Evolutionary conservation across 441 rosid genomes (phyloP).

Genomic region (Manihot esculenta): DNA sequence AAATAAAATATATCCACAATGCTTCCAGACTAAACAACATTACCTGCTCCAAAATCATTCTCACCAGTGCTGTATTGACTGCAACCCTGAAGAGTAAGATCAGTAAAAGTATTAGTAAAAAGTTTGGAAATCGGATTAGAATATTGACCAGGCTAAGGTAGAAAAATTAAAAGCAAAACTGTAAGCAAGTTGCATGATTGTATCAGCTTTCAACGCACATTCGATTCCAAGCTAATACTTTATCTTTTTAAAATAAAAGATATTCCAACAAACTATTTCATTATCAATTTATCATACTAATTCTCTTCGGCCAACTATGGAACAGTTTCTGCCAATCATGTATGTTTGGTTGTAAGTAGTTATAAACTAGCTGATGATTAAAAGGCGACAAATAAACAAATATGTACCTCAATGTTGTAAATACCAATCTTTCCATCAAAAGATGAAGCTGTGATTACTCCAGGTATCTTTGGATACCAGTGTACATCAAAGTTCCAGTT

Average conservation of each 20-base stretch:
- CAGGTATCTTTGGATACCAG: slow-evolving; percentile 97
- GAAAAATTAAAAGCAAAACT: not conserved
- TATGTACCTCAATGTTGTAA: slow-evolving; percentile 88
- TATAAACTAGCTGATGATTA: not conserved
- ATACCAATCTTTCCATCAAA: slow-evolving; percentile 97
- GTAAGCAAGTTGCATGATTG: not conserved
- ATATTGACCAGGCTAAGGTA: not conserved
- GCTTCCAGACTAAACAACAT: slow-evolving; percentile 15
- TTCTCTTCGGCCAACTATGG: not conserved
- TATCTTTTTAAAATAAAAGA: not conserved
- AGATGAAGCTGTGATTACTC: slow-evolving; percentile 95
- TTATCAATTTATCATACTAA: not conserved
- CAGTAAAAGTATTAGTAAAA: not conserved
- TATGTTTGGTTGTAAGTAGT: not conserved
- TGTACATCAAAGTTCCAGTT: slow-evolving; percentile 99
- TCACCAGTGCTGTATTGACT: slow-evolving; percentile 63
- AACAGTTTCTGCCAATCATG: not conserved
- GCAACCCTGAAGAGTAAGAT: slow-evolving; percentile 68
- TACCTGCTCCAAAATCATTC: slow-evolving; percentile 68
- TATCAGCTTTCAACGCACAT: not conserved
- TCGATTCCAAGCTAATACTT: not conserved
- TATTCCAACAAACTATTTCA: not conserved
- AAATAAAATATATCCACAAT: not conserved
- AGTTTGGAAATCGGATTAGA: not conserved
- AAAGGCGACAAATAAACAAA: not conserved